Evolutionary conservation across 2,329 filamentous ascomycete species (phyloP).

Genomic region (Lachnellula subtilissima): DNA sequence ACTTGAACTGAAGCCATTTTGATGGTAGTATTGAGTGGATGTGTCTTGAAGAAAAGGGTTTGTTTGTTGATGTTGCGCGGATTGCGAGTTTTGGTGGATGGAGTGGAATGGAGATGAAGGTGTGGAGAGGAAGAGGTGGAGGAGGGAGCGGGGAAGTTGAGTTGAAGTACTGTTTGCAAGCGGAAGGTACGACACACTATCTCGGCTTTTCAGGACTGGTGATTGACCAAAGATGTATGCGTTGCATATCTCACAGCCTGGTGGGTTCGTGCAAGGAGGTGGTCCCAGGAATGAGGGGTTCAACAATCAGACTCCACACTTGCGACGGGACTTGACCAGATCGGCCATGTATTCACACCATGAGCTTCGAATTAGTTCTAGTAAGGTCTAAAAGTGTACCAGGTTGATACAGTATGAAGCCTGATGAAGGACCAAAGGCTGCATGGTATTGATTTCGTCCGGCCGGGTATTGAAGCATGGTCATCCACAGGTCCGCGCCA

Average conservation of each 20-base stretch:
- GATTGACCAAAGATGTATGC: not conserved
- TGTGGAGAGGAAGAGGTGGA: not conserved
- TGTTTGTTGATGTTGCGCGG: not conserved
- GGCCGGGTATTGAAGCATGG: not conserved
- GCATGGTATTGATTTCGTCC: not conserved
- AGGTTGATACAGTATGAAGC: not conserved
- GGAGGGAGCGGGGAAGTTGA: conserved; percentile 5
- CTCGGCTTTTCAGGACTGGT: not conserved
- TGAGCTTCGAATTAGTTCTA: not conserved
- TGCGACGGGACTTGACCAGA: not conserved
- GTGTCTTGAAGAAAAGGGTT: not conserved
- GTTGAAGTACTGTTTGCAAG: conserved; percentile 1
- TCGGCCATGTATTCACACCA: not conserved
- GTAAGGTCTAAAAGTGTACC: not conserved
- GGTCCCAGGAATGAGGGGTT: not conserved
- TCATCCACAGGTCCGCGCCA: not conserved
- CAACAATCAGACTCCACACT: not conserved
- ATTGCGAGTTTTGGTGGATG: not conserved
- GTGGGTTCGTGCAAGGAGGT: not conserved
- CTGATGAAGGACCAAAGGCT: not conserved
- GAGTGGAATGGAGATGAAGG: not conserved
- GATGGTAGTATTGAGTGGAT: not conserved
- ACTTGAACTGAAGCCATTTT: conserved; percentile 27
- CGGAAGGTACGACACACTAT: not conserved
- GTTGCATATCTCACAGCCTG: not conserved